Conservation (phyloP, 345 rosid species). For the Atalantia buxifolia region DNA sequence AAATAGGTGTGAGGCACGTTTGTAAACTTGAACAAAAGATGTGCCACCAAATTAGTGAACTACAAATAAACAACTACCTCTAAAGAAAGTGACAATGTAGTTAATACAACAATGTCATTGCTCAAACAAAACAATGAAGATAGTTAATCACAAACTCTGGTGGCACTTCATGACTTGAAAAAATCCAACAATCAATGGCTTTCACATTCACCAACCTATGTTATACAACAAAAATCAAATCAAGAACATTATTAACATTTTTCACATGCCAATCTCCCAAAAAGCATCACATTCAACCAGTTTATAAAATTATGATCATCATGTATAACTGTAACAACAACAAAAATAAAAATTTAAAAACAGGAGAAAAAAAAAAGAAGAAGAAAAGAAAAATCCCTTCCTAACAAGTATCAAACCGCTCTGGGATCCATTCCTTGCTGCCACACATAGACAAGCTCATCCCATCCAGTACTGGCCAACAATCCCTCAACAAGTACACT, state of each 20-base stretch:
- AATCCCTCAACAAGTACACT: constrained; percentile 94
- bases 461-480: constrained; percentile 94
- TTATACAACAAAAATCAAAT: background rate
- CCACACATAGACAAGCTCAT: constrained; percentile 87
- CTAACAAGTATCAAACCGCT: constrained; percentile 36
- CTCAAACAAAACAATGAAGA: background rate
- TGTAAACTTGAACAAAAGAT: background rate
- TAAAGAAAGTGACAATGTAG: background rate
- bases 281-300: background rate
- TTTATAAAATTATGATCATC: background rate
- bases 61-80: background rate
- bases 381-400: constrained; percentile 13
- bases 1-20: background rate
- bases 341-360: background rate
- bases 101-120: background rate
- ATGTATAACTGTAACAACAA: background rate
- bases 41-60: background rate
- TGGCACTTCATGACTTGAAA: background rate
- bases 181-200: background rate
- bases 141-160: background rate
- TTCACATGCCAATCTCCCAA: background rate
- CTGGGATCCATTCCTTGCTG: constrained; percentile 91
- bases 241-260: background rate
- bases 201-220: background rate
- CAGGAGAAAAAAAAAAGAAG: background rate